Base-by-base conservation (phyloP, 495 filamentous ascomycete genomes). In the Aspergillus leporis region DNA sequence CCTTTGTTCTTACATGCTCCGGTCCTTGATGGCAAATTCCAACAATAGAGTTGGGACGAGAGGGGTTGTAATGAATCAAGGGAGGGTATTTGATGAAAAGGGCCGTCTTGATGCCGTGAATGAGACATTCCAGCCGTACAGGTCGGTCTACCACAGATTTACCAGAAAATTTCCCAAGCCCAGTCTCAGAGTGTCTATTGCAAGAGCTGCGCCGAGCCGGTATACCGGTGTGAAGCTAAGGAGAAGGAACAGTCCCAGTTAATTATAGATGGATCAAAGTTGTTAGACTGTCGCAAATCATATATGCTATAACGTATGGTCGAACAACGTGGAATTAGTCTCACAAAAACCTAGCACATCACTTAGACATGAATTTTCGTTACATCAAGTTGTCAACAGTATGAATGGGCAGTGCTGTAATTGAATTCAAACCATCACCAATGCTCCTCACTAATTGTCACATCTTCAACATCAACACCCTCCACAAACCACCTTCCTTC, bases 401-500 rank as follows among this genome's bases (percentile, higher is more conserved):
- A 19, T 19, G 30, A 34, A 18, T 34, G 13, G 34, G 34, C 9
- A 55, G 18, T 22, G 38, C 7, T 2, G 18, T 56, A 30, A 14
- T 21, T 21, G 13, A 30, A 23, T 23, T 25, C 14, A 61, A 10
- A 36, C 14, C 23, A 46, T 72, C 71, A 94, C 88, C 90, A 93
- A 73, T 95, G 90, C 72, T 82, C 76, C 71, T 90, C 87, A 34
- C 72, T 73, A 65, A 96, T 93, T 13, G 80, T 60, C 8, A 91
- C 91, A 0, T 78, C 69, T 60, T 96, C 81, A 7, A 95, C 89
- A 75, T 94, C 87, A 25, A 91, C 59, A 1, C 80, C 85, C 68
- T 89, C 86, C 40, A 83, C 62, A 75, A 88, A 89, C 75, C 78
- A 78, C 59, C 86, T 74, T 6, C 83, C 85, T 36, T 73, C 64